Conservation (phyloP, 139 green algal species). For the Chlorella sp. region DNA sequence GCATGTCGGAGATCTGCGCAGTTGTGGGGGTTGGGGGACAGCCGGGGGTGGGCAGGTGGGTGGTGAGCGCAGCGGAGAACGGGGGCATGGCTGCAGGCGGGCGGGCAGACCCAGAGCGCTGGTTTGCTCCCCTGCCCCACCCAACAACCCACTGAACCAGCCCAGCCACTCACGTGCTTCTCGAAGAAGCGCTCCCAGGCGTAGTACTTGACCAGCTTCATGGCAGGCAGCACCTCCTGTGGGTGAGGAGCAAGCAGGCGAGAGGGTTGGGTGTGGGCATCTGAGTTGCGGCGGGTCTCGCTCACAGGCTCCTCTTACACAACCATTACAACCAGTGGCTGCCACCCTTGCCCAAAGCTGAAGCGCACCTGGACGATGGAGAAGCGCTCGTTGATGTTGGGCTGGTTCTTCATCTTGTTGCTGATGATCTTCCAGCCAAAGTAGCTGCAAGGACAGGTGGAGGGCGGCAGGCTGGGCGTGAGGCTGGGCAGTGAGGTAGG, state of each 20-base stretch:
- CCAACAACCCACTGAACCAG: no score
- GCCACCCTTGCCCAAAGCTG: no score
- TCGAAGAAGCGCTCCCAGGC: conserved; percentile 75
- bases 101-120: no score
- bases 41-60: not conserved
- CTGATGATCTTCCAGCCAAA: conserved; percentile 72
- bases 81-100: not conserved
- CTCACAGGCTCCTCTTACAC: no score
- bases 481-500: no score
- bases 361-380: conserved; percentile 27
- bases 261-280: no score
- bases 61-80: not conserved
- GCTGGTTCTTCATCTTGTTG: conserved; percentile 63
- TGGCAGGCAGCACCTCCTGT: conserved; percentile 75
- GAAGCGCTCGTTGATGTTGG: conserved; percentile 56
- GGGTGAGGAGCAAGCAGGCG: no score
- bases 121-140: no score
- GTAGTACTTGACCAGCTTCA: conserved; percentile 84
- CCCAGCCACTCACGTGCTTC: conserved; percentile 43
- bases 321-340: no score
- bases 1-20: conserved; percentile 50
- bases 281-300: no score
- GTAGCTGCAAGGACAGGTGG: conserved; percentile 45
- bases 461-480: not conserved
- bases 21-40: no score